These are phyloP conservation scores for Withania somnifera DNA, from an alignment of 305 asterid species.

Conservation along the genomic window DNA sequence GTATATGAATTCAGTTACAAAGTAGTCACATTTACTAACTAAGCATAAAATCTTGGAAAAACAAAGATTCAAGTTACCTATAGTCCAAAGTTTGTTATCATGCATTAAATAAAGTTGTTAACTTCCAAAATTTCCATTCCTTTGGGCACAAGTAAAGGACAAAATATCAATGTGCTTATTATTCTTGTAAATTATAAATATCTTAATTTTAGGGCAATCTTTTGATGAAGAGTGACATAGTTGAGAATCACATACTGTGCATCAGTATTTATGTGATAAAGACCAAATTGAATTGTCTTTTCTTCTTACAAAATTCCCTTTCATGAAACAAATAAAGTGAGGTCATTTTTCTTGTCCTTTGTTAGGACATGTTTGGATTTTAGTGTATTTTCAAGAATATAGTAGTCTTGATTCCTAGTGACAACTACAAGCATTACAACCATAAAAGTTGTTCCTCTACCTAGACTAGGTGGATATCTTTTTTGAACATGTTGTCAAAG, in stretches of 20 bases:
- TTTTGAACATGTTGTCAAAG: neutral
- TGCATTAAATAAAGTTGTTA: neutral
- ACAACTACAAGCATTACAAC: slow-evolving; percentile 24
- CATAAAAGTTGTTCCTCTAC: slow-evolving; percentile 11
- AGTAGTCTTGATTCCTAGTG: slow-evolving; percentile 23
- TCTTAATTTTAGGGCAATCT: too few relatives aligned
- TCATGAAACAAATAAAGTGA: slow-evolving; percentile 17
- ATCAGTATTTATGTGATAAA: neutral
- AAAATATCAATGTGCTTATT: slow-evolving; percentile 2
- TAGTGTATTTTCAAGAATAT: slow-evolving; percentile 15
- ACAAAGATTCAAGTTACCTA: neutral
- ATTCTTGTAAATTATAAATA: too few relatives aligned
- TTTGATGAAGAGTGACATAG: too few relatives aligned
- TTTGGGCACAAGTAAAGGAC: neutral
- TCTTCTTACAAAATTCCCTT: slow-evolving; percentile 19
- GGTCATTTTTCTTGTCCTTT: slow-evolving; percentile 23
- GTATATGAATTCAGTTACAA: too few relatives aligned
- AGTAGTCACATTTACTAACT: neutral
- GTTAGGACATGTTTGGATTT: slow-evolving; percentile 32
- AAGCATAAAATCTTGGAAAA: neutral
- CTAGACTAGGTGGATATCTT: neutral
- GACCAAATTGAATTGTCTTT: slow-evolving; percentile 4
- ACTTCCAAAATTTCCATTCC: neutral
- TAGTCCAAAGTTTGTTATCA: neutral
- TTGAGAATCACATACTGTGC: too few relatives aligned